A percentile compares a stretch with the other conserved stretches of the same genome.
These are phyloP conservation scores for Pholiota microspora DNA, from an alignment of 768 basidiomycete genomes.

Conservation along the genomic window DNA sequence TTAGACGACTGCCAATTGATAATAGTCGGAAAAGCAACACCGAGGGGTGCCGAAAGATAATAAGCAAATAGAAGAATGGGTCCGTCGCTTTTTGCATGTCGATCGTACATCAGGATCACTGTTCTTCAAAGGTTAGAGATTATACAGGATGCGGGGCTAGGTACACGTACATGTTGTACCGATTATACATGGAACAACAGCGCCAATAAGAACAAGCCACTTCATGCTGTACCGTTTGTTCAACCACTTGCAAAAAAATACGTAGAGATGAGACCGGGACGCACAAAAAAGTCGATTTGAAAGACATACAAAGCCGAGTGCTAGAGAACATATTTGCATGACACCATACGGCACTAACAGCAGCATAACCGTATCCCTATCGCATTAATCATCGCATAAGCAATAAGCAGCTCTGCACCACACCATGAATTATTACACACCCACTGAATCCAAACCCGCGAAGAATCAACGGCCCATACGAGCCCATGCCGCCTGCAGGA, in stretches of 20 bases:
- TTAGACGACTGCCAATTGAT: slow-evolving; percentile 34
- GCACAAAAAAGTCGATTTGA: not conserved
- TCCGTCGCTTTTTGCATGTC: slow-evolving; percentile 23
- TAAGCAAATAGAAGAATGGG: slow-evolving; percentile 28
- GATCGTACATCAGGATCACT: slow-evolving; percentile 26
- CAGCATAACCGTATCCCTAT: slow-evolving; percentile 30
- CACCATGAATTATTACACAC: slow-evolving; percentile 19
- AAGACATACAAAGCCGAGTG: slow-evolving; percentile 23
- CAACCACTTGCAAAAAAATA: slow-evolving; percentile 17
- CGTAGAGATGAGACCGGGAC: not conserved
- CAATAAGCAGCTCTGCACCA: too few species aligned
- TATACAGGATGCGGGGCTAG: too few species aligned
- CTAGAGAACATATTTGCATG: slow-evolving; percentile 25
- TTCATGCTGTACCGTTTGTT: slow-evolving; percentile 25
- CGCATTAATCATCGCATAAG: too few species aligned
- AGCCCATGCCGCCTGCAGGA: slow-evolving; percentile 23
- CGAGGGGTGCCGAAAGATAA: slow-evolving; percentile 25
- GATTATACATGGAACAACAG: slow-evolving; percentile 20
- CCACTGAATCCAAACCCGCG: slow-evolving; percentile 30
- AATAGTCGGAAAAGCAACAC: slow-evolving; percentile 22
- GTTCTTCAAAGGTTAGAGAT: too few species aligned
- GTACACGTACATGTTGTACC: too few species aligned
- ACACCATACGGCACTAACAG: slow-evolving; percentile 29
- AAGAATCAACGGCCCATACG: slow-evolving; percentile 31
- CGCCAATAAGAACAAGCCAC: slow-evolving; percentile 22